phyloP scores from a whole-genome alignment of 2,329 filamentous ascomycete genomes.

The Gnomoniopsis sp. region DNA sequence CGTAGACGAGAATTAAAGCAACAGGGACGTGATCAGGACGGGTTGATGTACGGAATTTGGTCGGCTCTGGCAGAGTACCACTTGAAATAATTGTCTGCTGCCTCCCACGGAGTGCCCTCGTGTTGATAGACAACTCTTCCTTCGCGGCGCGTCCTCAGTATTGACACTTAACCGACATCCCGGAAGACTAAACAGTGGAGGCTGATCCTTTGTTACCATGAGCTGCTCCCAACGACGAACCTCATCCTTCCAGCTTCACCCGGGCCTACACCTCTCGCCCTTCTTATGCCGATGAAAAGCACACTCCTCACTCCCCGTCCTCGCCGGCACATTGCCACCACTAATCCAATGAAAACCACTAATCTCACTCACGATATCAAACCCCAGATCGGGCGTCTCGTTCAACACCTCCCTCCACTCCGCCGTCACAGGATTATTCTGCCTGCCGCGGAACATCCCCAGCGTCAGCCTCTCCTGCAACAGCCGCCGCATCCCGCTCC shows the following conservation, averaged over 20 bases:
- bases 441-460: conserved; percentile 14
- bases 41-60: no score
- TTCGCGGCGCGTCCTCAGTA: no score
- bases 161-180: no score
- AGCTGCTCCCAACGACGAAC: no score
- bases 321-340: conserved; percentile 7
- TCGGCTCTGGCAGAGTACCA: no score
- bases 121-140: no score
- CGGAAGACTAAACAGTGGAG: no score
- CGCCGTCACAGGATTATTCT: conserved; percentile 11
- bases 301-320: conserved; percentile 1
- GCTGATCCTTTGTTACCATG: no score
- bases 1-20: no score
- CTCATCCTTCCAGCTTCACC: neutral
- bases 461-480: conserved; percentile 12
- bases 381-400: conserved; percentile 11
- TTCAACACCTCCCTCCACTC: conserved; percentile 14
- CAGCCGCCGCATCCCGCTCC: conserved; percentile 12
- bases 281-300: conserved; percentile 12
- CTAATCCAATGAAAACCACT: conserved; percentile 11
- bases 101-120: no score
- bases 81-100: no score
- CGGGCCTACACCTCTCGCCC: conserved; percentile 1
- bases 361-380: conserved; percentile 13
- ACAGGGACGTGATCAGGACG: no score